phyloP scores from a whole-genome alignment of 2,329 filamentous ascomycete genomes.

The Clarireedia sp. region DNA sequence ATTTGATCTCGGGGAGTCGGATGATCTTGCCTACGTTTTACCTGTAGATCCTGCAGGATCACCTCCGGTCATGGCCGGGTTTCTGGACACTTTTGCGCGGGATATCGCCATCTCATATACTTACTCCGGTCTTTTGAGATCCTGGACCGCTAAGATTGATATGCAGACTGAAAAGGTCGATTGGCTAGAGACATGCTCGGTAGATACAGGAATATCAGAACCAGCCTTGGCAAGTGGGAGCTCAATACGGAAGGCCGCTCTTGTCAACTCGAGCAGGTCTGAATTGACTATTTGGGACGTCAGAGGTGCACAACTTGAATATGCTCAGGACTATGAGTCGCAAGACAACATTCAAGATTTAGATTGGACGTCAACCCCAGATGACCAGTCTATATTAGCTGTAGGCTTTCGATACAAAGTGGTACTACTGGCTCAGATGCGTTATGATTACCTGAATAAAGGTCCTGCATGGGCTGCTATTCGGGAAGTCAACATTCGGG shows the following conservation, averaged over 20 bases:
- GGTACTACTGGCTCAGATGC: slow-evolving; percentile 74
- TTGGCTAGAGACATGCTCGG: slow-evolving; percentile 74
- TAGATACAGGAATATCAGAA: slow-evolving; percentile 67
- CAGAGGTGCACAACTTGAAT: slow-evolving; percentile 71
- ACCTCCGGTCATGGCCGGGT: slow-evolving; percentile 61
- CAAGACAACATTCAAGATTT: slow-evolving; percentile 75
- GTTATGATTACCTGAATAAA: slow-evolving; percentile 84
- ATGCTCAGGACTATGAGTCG: slow-evolving; percentile 64
- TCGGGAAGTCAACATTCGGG: slow-evolving; percentile 70
- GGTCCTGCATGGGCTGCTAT: slow-evolving; percentile 86
- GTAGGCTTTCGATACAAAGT: slow-evolving; percentile 89
- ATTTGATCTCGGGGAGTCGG: slow-evolving; percentile 56
- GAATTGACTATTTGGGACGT: slow-evolving; percentile 88
- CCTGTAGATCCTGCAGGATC: slow-evolving; percentile 83
- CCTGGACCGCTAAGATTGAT: slow-evolving; percentile 77
- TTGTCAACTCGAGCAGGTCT: slow-evolving; percentile 67
- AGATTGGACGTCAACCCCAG: slow-evolving; percentile 89
- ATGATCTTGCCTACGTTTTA: slow-evolving; percentile 59
- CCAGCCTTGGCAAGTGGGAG: slow-evolving; percentile 78
- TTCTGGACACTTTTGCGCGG: slow-evolving; percentile 76
- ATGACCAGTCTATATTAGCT: slow-evolving; percentile 79
- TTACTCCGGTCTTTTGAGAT: slow-evolving; percentile 62
- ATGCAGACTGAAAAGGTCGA: slow-evolving; percentile 52
- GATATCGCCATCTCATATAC: slow-evolving; percentile 86
- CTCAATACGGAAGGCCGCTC: slow-evolving; percentile 75